Evolutionary conservation across 495 filamentous ascomycete species (phyloP), one percentile per base, ranked within the genome.

Genomic region (Trichoderma gamsii): DNA sequence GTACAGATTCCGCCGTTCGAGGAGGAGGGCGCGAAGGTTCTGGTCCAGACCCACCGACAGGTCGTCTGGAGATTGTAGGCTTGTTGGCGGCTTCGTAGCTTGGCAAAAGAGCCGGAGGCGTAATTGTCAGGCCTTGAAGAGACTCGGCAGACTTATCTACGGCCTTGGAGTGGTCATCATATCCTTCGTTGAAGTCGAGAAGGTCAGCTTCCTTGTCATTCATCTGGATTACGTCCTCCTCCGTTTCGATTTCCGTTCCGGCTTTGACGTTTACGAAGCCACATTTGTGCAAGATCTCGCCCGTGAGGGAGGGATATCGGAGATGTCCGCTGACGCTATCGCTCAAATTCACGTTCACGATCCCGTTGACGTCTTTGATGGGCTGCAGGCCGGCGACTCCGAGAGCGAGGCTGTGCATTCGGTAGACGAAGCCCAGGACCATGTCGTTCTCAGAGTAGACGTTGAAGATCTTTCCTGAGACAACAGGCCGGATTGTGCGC

Each of bases 401-500:
- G 38, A 88, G 82, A 72, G 93, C 90, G 38, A 93, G 79, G 69
- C 88, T 90, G 66, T 86, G 89, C 7, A 89, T 87, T 8, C 91
- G 86, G 73, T 95, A 94, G 18, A 93, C 78, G 71, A 93, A 90
- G 1, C 84, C 90, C 7, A 94, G 84, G 46, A 94, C 82, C 59
- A 88, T 88, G 73, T 95, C 91, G 68, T 93, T 90, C 23, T 87
- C 82, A 18, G 88, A 91, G 74, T 84, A 93, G 4, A 91, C 90
- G 68, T 94, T 95, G 68, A 92, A 85, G 15, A 93, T 77, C 64
- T 89, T 85, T 1, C 90, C 90, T 4, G 84, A 84, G 0, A 93
- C 91, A 0, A 92, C 90, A 56, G 82, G 85, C 12, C 90, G 85
- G 71, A 93, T 83, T 70, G 82, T 81, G 41, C 84, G 78, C 91